These are phyloP conservation scores for Heimioporus retisporus DNA, from an alignment of 1,284 basidiomycete genomes.

Conservation along the genomic window DNA sequence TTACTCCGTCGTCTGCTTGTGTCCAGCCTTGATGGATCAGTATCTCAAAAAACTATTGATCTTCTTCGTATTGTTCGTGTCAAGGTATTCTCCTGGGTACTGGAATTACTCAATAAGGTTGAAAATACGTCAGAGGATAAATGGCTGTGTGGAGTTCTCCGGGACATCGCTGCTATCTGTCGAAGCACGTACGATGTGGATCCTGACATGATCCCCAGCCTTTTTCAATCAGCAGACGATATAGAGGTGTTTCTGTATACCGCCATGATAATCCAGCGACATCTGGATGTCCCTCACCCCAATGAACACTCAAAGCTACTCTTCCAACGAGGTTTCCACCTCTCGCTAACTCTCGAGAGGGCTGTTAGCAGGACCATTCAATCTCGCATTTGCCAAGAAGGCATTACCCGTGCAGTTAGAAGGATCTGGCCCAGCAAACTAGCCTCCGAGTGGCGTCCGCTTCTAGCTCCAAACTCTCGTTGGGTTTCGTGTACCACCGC, in stretches of 20 bases:
- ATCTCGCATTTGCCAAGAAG: no score
- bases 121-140: not conserved
- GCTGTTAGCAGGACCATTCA: no score
- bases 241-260: not conserved
- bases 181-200: not conserved
- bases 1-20: not conserved
- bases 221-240: not conserved
- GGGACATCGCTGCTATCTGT: not conserved
- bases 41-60: not conserved
- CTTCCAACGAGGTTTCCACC: no score
- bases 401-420: no score
- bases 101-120: not conserved
- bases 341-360: no score
- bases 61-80: not conserved
- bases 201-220: not conserved
- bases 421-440: no score
- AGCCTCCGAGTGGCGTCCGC: no score
- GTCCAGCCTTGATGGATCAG: not conserved
- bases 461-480: slow-evolving; percentile 32
- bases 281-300: no score
- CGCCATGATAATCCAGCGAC: not conserved
- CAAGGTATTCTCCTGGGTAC: not conserved
- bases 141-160: not conserved
- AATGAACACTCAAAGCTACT: no score
- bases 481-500: slow-evolving; percentile 49